A percentile compares a stretch with the other conserved stretches of the same genome.
These are phyloP conservation scores for Xylaria hypoxylon DNA, from an alignment of 2,329 filamentous ascomycete species.

Conservation along the genomic window DNA sequence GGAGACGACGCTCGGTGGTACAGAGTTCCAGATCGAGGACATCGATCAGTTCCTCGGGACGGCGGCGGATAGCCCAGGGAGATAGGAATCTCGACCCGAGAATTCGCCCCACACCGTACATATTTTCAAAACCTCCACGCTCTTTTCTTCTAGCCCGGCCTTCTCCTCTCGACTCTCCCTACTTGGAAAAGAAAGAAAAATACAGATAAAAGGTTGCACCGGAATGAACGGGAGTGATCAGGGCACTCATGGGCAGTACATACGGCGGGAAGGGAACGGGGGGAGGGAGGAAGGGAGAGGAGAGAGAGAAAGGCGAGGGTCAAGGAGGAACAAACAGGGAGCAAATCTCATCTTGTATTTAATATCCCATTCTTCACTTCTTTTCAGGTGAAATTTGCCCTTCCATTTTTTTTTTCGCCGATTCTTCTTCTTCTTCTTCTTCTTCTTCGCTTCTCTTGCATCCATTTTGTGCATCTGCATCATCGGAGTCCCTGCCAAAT, in stretches of 20 bases:
- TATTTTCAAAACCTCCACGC: not conserved
- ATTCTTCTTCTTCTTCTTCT: slow-evolving; percentile 19
- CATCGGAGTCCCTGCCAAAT: slow-evolving; percentile 18
- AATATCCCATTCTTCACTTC: slow-evolving; percentile 39
- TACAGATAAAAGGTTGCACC: not conserved
- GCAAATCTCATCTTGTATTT: slow-evolving; percentile 33
- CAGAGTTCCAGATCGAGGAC: slow-evolving; percentile 42
- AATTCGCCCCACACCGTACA: slow-evolving; percentile 3
- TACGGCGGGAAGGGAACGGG: not conserved
- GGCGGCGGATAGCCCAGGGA: slow-evolving; percentile 40
- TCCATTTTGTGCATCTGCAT: slow-evolving; percentile 30
- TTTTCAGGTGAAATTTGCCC: slow-evolving; percentile 25
- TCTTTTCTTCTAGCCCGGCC: not conserved
- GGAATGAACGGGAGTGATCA: not conserved
- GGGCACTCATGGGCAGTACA: not conserved
- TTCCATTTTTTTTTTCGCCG: slow-evolving; percentile 28
- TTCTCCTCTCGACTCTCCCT: slow-evolving; percentile 1
- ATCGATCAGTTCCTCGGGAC: slow-evolving; percentile 45
- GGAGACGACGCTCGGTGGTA: slow-evolving; percentile 40
- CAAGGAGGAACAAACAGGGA: slow-evolving; percentile 7
- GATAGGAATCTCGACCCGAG: slow-evolving; percentile 12
- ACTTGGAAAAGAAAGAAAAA: not conserved
- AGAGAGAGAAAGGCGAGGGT: not conserved
- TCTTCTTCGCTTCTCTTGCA: slow-evolving; percentile 19
- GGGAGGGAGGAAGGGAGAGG: not conserved